Percentiles rank a stretch among this genome's conserved stretches.
Conservation (phyloP, 345 rosid genomes). For the Populus deltoides region DNA sequence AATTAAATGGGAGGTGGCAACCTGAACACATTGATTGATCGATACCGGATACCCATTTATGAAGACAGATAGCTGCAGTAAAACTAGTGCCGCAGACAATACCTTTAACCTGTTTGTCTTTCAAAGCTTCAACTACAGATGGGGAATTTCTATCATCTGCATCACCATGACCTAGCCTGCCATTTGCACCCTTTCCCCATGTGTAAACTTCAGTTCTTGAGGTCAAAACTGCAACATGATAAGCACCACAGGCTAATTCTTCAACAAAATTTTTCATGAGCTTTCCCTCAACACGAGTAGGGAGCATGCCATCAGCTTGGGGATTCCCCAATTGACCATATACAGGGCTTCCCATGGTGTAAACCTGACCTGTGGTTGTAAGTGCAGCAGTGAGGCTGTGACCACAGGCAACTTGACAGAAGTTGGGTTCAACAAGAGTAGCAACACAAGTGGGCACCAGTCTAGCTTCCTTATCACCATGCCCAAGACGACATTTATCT, state of each 20-base stretch:
- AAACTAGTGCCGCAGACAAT: conserved; percentile 54
- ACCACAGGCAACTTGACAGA: conserved; percentile 61
- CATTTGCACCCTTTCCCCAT: conserved; percentile 65
- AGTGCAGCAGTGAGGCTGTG: conserved; percentile 56
- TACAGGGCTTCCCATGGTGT: conserved; percentile 50
- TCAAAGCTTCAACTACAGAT: conserved; percentile 54
- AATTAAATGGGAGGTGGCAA: conserved; percentile 50
- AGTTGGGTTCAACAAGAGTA: conserved; percentile 42
- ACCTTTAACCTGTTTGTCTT: conserved; percentile 54
- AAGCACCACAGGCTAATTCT: conserved; percentile 58
- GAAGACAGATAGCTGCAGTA: conserved; percentile 60
- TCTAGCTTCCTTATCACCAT: conserved; percentile 50
- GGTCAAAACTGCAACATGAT: conserved; percentile 57
- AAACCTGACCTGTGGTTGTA: conserved; percentile 47
- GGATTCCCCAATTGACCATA: conserved; percentile 45
- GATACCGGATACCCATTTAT: conserved; percentile 41
- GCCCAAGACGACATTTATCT: conserved; percentile 60
- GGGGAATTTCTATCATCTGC: conserved; percentile 39
- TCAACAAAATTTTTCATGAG: conserved; percentile 43
- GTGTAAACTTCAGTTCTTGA: conserved; percentile 62
- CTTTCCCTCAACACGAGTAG: conserved; percentile 46
- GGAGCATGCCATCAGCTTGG: conserved; percentile 37
- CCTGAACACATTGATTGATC: conserved; percentile 52
- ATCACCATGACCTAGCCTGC: conserved; percentile 64
- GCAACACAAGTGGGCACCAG: conserved; percentile 48